Percentiles rank a stretch among this genome's conserved stretches.
Conservation (phyloP, 73 alveolate genomes). For the Symbiodinium natans region DNA sequence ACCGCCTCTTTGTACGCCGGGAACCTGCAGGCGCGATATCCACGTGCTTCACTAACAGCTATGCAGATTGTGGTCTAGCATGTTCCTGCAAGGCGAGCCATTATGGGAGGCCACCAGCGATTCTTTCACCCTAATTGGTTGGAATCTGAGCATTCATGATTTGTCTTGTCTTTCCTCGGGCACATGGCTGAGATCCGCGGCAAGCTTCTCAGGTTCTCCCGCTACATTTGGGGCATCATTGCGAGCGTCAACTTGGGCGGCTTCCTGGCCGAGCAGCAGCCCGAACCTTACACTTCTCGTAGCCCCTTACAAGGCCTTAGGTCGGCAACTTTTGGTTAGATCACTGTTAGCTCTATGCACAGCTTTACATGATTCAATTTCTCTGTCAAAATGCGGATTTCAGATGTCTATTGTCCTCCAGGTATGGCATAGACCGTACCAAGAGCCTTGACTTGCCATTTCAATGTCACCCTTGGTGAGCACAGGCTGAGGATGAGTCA, state of each 20-base stretch:
- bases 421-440: constrained; percentile 83
- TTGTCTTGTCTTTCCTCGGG: neutral
- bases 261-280: constrained; percentile 87
- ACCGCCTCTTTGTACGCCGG: no score
- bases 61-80: no score
- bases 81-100: constrained; percentile 3
- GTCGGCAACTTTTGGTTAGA: no score
- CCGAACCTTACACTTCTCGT: neutral
- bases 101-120: constrained; percentile 49
- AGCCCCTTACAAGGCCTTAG: no score
- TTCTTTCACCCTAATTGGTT: constrained; percentile 78
- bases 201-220: constrained; percentile 38
- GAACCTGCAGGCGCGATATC: no score
- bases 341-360: no score
- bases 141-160: neutral
- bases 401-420: neutral
- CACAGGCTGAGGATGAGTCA: neutral
- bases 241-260: constrained; percentile 69
- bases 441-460: constrained; percentile 34
- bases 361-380: no score
- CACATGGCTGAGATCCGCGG: neutral
- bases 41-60: no score
- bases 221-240: constrained; percentile 55
- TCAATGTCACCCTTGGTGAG: neutral
- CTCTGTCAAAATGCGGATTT: no score